These are phyloP conservation scores for Euphorbia pulcherrima DNA, from an alignment of 345 rosid species.

Conservation along the genomic window DNA sequence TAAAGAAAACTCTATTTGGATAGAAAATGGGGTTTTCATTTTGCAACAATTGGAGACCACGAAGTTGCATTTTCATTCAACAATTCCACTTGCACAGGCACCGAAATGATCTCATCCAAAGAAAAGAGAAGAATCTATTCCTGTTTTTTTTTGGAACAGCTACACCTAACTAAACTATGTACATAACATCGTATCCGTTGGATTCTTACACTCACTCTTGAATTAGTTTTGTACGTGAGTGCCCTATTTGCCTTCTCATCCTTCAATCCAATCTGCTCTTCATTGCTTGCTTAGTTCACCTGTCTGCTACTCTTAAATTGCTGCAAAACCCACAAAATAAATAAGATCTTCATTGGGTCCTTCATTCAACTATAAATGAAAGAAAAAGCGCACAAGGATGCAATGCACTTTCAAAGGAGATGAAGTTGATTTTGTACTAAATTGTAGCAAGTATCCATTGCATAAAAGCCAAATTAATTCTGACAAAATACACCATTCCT, in stretches of 20 bases:
- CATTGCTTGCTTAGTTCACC: neutral
- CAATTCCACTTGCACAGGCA: neutral
- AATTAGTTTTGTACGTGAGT: constrained; percentile 4
- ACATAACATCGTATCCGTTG: neutral
- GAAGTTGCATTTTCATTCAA: neutral
- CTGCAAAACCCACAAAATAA: neutral
- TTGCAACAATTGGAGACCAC: neutral
- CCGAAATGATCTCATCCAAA: neutral
- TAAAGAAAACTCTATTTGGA: too few relatives aligned
- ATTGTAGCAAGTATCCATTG: too few relatives aligned
- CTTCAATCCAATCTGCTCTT: neutral
- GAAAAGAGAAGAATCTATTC: neutral
- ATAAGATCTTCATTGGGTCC: too few relatives aligned
- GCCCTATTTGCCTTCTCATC: neutral
- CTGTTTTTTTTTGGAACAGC: neutral
- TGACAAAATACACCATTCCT: too few relatives aligned
- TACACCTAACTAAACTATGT: neutral
- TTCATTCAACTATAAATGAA: too few relatives aligned
- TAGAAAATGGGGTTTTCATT: too few relatives aligned
- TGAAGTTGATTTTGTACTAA: too few relatives aligned
- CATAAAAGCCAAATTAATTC: too few relatives aligned
- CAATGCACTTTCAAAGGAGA: too few relatives aligned
- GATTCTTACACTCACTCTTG: neutral
- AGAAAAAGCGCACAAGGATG: too few relatives aligned
- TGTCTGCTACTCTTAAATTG: neutral